These are phyloP conservation scores for Colletotrichum endophyticum DNA, from an alignment of 2,329 filamentous ascomycete genomes.

Conservation along the genomic window DNA sequence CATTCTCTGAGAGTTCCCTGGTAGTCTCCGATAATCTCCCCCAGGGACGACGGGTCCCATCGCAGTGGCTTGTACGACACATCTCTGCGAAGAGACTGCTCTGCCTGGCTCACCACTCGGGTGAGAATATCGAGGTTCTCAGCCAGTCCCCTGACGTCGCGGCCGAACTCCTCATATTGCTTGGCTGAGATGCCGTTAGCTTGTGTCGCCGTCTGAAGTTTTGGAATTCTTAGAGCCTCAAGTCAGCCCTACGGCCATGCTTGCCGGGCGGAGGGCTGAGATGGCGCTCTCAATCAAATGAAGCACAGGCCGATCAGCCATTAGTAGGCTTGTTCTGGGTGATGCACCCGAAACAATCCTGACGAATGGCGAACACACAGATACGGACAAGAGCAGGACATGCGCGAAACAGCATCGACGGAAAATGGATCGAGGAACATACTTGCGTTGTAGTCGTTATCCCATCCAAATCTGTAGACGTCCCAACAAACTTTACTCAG, in stretches of 20 bases:
- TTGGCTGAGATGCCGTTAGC: constrained; percentile 24
- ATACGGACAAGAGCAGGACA: background rate
- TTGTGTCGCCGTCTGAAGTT: background rate
- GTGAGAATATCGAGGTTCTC: constrained; percentile 34
- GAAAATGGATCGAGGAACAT: background rate
- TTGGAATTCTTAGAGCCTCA: background rate
- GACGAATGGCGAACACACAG: background rate
- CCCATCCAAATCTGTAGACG: constrained; percentile 35
- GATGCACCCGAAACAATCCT: background rate
- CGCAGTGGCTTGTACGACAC: constrained; percentile 22
- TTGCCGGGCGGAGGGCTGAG: background rate
- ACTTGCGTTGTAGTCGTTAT: constrained; percentile 36
- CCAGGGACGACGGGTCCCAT: constrained; percentile 23
- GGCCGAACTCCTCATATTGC: constrained; percentile 36
- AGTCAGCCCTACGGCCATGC: background rate
- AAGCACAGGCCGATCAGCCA: background rate
- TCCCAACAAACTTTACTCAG: constrained; percentile 36
- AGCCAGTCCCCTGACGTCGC: constrained; percentile 33
- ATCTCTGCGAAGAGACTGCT: constrained; percentile 28
- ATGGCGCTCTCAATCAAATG: background rate
- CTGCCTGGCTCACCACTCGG: constrained; percentile 31
- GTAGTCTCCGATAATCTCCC: constrained; percentile 35
- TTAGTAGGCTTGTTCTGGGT: background rate
- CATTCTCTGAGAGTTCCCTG: constrained; percentile 36
- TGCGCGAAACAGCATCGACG: background rate